These are phyloP conservation scores for Aspergillus glaucus DNA, from an alignment of 2,329 filamentous ascomycete species.

Conservation along the genomic window DNA sequence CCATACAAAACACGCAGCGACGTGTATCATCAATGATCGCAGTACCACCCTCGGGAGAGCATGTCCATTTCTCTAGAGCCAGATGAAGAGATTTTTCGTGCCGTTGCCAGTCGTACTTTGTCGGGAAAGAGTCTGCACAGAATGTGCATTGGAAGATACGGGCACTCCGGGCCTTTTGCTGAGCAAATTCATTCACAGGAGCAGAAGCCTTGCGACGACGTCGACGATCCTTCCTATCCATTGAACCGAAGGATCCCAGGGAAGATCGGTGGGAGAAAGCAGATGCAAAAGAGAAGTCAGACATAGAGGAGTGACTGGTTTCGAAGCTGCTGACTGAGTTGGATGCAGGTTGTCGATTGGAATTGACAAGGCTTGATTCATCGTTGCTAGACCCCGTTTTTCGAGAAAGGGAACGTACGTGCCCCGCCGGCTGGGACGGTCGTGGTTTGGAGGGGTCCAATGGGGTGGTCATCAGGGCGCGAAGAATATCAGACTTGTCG, in stretches of 20 bases:
- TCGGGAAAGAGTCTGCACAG: constrained; percentile 51
- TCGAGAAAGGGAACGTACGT: constrained; percentile 32
- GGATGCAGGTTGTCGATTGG: constrained; percentile 44
- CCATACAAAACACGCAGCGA: constrained; percentile 55
- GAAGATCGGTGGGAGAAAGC: constrained; percentile 52
- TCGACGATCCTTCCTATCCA: constrained; percentile 54
- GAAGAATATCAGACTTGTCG: constrained; percentile 56
- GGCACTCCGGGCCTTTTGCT: constrained; percentile 34
- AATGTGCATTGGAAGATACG: constrained; percentile 55
- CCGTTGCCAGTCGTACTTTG: constrained; percentile 55
- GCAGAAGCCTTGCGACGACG: constrained; percentile 46
- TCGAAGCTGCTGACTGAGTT: constrained; percentile 49
- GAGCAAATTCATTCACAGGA: constrained; percentile 34
- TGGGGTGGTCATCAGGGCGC: constrained; percentile 48
- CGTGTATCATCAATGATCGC: constrained; percentile 45
- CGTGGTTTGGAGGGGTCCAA: constrained; percentile 28
- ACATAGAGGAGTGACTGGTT: constrained; percentile 49
- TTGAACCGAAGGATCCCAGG: constrained; percentile 51
- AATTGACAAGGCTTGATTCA: constrained; percentile 47
- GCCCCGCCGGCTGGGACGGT: constrained; percentile 20
- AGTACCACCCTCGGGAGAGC: constrained; percentile 52
- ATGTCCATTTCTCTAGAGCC: constrained; percentile 54
- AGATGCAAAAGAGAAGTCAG: constrained; percentile 50
- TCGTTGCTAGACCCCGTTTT: constrained; percentile 44
- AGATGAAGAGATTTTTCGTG: constrained; percentile 55